phyloP scores from a whole-genome alignment of 306 rosid genomes.

The Clitoria ternatea region DNA sequence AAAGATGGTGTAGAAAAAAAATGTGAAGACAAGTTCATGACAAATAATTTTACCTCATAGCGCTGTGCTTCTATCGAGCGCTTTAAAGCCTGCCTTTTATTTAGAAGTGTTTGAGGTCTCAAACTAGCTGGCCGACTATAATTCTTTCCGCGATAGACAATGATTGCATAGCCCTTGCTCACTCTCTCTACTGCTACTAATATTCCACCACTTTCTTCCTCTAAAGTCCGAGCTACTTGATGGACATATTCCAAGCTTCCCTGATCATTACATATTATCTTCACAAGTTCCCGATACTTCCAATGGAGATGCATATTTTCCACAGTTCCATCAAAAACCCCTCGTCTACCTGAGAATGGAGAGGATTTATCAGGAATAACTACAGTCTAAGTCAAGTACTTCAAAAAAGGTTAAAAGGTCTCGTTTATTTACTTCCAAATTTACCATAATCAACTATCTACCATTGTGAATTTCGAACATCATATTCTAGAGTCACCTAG shows the following conservation, averaged over 20 bases:
- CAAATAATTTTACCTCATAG: constrained; percentile 52
- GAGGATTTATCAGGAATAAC: constrained; percentile 18
- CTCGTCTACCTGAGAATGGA: constrained; percentile 65
- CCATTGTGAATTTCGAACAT: constrained; percentile 9
- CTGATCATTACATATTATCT: constrained; percentile 56
- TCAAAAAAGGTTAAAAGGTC: background rate
- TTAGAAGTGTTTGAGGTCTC: constrained; percentile 82
- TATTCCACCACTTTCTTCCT: constrained; percentile 94
- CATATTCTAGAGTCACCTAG: constrained; percentile 58
- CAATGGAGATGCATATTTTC: constrained; percentile 99
- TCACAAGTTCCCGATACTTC: constrained; percentile 96
- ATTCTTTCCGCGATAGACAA: constrained; percentile 93
- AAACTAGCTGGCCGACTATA: constrained; percentile 69
- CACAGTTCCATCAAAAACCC: constrained; percentile 88
- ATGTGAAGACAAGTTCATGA: background rate
- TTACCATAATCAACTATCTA: constrained; percentile 10
- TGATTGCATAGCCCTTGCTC: constrained; percentile 72
- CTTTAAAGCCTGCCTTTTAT: constrained; percentile 67
- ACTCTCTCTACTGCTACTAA: constrained; percentile 80
- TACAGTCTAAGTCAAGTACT: background rate
- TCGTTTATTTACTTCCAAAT: constrained; percentile 10
- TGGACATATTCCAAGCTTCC: constrained; percentile 47
- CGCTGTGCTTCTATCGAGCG: constrained; percentile 86
- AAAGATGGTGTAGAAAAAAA: constrained; percentile 19
- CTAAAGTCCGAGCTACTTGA: constrained; percentile 68